Evolutionary conservation across 768 basidiomycete genomes (phyloP), one percentile per base, ranked within the genome.

Genomic region (Arthromyces matolae): DNA sequence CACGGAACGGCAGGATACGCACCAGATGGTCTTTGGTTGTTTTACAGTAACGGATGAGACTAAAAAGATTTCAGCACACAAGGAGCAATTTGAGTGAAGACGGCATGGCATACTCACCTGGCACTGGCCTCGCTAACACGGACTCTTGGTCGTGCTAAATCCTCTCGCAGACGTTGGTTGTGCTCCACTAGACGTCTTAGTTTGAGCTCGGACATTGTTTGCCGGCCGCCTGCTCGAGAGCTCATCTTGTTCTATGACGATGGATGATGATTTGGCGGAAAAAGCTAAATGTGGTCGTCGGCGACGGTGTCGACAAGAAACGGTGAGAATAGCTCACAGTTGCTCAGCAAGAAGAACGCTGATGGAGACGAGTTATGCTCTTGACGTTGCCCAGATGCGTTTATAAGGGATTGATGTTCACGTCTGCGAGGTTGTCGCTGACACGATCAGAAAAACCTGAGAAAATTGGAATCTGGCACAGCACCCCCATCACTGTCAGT

Each of bases 171-270:
- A 51, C 94, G 80, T 66, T 89, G 86, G 64, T 96, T 97, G 73
- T 97, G 93, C 67, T 97, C 94, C 28, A 90, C 86, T 61, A 97
- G 75, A 35, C 94, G 81, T 20, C 94, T 81, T 49, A 96, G 87
- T 79, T 96, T 96, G 66, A 97, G 88, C 76, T 97, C 94, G 38
- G 90, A 90, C 93, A 97, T 95, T 55, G 90, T 90, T 73, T 93
- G 93, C 51, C 81, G 72, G 42, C 79, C 78, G 62, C 84, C 75
- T 55, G 73, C 63, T 56, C 83, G 76, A 60, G 74, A 71, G 56
- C 78, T 82, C 83, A 84, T 84, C 59, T 34, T 50, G 42, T 43
- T n/a, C 4, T 61, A 58, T 51, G 29, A 48, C 40, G n/a, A 40
- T 47, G 53, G 50, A 23, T 52, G 50, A 45, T 40, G 44, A 52